A percentile compares a stretch with the other conserved stretches of the same genome.
Evolutionary conservation across 306 rosid species (phyloP).

Genomic region (Casuarina equisetifolia): DNA sequence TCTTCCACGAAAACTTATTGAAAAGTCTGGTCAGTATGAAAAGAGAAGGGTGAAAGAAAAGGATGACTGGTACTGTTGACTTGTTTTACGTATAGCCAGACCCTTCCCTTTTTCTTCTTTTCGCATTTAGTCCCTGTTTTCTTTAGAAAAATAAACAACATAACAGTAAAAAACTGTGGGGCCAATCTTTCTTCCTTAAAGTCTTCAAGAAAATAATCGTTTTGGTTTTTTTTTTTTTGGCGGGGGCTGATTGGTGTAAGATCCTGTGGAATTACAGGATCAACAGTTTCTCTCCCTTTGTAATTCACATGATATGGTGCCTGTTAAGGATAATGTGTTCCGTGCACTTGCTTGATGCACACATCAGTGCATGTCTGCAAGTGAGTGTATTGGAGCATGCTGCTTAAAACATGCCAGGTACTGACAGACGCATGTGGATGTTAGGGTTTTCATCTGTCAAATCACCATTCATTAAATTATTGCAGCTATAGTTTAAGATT

Average conservation of each 20-base stretch:
- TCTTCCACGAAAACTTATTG: neutral
- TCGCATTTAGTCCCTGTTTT: neutral
- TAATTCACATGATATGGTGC: neutral
- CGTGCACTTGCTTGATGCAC: neutral
- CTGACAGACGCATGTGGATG: neutral
- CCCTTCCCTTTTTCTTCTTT: neutral
- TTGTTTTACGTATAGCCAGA: neutral
- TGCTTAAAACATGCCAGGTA: neutral
- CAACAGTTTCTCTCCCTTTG: neutral
- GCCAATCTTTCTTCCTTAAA: neutral
- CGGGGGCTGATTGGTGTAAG: too few species aligned
- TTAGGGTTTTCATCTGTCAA: neutral
- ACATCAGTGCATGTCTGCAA: neutral
- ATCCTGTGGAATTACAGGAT: neutral
- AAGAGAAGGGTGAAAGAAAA: neutral
- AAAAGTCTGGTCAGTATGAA: neutral
- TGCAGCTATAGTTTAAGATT: too few species aligned
- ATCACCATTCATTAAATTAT: too few species aligned
- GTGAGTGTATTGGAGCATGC: neutral
- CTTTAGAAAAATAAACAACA: neutral
- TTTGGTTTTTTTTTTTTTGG: neutral
- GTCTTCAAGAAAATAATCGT: neutral
- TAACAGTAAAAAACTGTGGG: neutral
- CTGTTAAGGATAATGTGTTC: neutral
- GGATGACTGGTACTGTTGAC: neutral